These are phyloP conservation scores for Xerocomus nothofagi DNA, from an alignment of 1,284 basidiomycete species.

Conservation along the genomic window DNA sequence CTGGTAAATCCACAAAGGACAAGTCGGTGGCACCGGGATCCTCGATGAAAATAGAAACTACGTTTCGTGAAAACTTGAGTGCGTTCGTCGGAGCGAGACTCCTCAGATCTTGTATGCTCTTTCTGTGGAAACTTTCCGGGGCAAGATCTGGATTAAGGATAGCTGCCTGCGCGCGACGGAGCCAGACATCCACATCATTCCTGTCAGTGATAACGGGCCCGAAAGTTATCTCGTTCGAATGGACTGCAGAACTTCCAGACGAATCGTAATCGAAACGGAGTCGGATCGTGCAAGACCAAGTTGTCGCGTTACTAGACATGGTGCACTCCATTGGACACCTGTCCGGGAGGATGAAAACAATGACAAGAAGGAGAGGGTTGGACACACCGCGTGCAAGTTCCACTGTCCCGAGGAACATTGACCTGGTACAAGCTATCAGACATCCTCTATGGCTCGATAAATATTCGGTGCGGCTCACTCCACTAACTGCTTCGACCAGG, in stretches of 20 bases:
- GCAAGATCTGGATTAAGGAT: conserved; percentile 46
- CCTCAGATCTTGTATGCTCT: conserved; percentile 34
- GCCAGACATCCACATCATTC: conserved; percentile 47
- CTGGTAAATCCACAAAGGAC: conserved; percentile 52
- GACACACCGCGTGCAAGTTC: conserved; percentile 56
- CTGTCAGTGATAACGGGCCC: conserved; percentile 41
- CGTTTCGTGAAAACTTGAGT: conserved; percentile 55
- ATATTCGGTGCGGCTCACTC: conserved; percentile 38
- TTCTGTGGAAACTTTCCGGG: conserved; percentile 37
- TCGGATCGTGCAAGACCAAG: conserved; percentile 54
- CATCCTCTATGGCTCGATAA: background rate
- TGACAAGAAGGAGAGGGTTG: background rate
- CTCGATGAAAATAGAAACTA: conserved; percentile 50
- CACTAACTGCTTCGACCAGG: conserved; percentile 56
- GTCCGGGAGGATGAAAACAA: conserved; percentile 1
- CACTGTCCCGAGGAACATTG: conserved; percentile 56
- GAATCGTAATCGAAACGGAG: conserved; percentile 44
- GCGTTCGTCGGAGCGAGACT: conserved; percentile 18
- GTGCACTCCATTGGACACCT: conserved; percentile 62
- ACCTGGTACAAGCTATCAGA: conserved; percentile 40
- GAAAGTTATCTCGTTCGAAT: conserved; percentile 35
- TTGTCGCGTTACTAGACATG: conserved; percentile 40
- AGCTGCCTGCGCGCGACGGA: conserved; percentile 61
- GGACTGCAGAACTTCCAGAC: conserved; percentile 20
- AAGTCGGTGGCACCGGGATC: conserved; percentile 46